Conservation (phyloP, 495 filamentous ascomycete species). For the Neurospora sublineolata region DNA sequence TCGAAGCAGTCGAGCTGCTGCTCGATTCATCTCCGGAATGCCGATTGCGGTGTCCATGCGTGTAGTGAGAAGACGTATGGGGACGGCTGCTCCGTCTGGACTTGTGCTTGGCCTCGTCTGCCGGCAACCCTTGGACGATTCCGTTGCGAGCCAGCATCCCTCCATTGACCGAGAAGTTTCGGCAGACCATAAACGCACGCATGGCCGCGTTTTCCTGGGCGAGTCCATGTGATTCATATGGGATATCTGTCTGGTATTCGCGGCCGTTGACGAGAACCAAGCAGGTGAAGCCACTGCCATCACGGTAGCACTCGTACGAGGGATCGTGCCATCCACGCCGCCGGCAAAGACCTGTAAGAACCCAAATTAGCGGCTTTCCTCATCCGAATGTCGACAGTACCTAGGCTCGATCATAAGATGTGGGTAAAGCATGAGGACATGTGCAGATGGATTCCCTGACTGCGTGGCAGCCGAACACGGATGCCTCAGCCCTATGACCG, state of each 20-base stretch:
- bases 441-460: conserved; percentile 5
- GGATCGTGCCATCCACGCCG: conserved; percentile 94
- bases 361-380: conserved; percentile 26
- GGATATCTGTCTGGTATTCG: conserved; percentile 87
- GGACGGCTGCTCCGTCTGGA: conserved; percentile 34
- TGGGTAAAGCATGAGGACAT: neutral
- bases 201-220: conserved; percentile 93
- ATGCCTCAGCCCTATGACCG: conserved; percentile 24
- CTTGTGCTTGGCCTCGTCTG: conserved; percentile 39
- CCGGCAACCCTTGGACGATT: conserved; percentile 78
- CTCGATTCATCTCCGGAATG: conserved; percentile 40
- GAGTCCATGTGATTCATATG: conserved; percentile 66
- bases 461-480: conserved; percentile 38
- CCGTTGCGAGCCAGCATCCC: conserved; percentile 79
- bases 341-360: conserved; percentile 74
- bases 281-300: conserved; percentile 69
- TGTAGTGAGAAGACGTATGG: conserved; percentile 29
- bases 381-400: neutral
- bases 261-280: conserved; percentile 91
- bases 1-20: conserved; percentile 47
- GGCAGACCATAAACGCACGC: conserved; percentile 94
- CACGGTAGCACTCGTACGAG: conserved; percentile 70
- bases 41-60: conserved; percentile 23
- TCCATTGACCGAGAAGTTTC: conserved; percentile 96
- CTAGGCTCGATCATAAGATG: neutral